A percentile compares a stretch with the other conserved stretches of the same genome.
phyloP scores from a whole-genome alignment of 371 early-diverging fungal species.

The Lichtheimia corymbifera region DNA sequence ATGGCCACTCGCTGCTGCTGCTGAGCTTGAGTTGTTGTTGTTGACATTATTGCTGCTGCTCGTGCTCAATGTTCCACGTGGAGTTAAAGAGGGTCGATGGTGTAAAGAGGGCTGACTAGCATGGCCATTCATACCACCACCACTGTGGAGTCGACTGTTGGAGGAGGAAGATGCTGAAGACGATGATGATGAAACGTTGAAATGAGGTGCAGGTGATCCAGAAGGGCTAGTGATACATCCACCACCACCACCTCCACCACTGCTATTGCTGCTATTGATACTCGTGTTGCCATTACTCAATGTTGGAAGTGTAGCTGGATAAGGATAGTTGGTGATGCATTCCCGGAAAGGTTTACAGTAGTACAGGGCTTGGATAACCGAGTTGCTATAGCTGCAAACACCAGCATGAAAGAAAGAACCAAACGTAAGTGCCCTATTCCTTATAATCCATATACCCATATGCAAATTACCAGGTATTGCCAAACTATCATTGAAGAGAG shows the following conservation, averaged over 20 bases:
- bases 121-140: neutral
- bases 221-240: slow-evolving; percentile 2
- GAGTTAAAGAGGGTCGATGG: slow-evolving; percentile 11
- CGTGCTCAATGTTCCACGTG: slow-evolving; percentile 6
- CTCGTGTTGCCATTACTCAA: neutral
- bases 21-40: too few species aligned
- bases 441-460: neutral
- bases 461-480: slow-evolving; percentile 82
- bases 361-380: slow-evolving; percentile 94
- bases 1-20: neutral
- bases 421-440: neutral
- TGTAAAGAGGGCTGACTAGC: slow-evolving; percentile 18
- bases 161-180: slow-evolving; percentile 17
- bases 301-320: slow-evolving; percentile 25
- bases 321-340: slow-evolving; percentile 78
- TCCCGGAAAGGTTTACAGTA: slow-evolving; percentile 95
- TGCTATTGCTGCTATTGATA: too few species aligned
- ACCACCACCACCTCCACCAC: too few species aligned
- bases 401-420: neutral
- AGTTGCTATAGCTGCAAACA: slow-evolving; percentile 85
- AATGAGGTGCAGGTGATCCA: slow-evolving; percentile 14
- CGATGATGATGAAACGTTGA: slow-evolving; percentile 24
- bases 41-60: neutral
- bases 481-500: slow-evolving; percentile 64
- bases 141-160: slow-evolving; percentile 5